These are phyloP conservation scores for Dioscorea cayenensis DNA, from an alignment of 116 monocot genomes.

Conservation along the genomic window DNA sequence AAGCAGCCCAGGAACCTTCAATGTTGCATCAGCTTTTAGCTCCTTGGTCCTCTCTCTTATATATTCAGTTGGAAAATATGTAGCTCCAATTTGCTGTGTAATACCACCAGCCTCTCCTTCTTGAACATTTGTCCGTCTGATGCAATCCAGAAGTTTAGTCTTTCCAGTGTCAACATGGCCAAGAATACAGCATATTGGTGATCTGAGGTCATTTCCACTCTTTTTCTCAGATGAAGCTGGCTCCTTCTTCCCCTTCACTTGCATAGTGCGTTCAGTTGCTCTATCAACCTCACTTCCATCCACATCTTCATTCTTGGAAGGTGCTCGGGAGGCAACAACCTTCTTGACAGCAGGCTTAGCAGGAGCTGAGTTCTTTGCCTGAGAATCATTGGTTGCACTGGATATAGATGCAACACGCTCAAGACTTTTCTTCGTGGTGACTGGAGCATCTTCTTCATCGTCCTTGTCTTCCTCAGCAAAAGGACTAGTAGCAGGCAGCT, in stretches of 20 bases:
- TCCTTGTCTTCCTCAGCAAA: slow-evolving; percentile 85
- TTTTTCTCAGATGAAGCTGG: slow-evolving; percentile 29
- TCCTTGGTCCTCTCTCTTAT: slow-evolving; percentile 96
- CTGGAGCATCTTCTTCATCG: slow-evolving; percentile 13
- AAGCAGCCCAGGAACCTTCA: slow-evolving; percentile 89
- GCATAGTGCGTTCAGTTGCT: slow-evolving; percentile 6
- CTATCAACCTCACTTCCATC: slow-evolving; percentile 16
- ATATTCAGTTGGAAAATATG: slow-evolving; percentile 95
- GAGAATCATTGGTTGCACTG: slow-evolving; percentile 6
- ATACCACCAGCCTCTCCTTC: slow-evolving; percentile 98
- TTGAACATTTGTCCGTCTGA: slow-evolving; percentile 90
- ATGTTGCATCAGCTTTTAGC: slow-evolving; percentile 85
- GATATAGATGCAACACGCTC: slow-evolving; percentile 4
- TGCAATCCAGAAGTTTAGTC: slow-evolving; percentile 93
- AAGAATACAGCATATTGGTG: slow-evolving; percentile 97
- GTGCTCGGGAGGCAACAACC: slow-evolving; percentile 16
- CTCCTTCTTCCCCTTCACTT: slow-evolving; percentile 24
- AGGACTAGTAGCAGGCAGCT: slow-evolving; percentile 48
- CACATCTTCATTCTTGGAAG: slow-evolving; percentile 25
- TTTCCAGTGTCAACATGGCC: slow-evolving; percentile 98
- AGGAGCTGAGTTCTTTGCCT: slow-evolving; percentile 16
- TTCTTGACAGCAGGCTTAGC: slow-evolving; percentile 49
- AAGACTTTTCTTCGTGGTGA: slow-evolving; percentile 23
- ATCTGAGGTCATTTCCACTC: slow-evolving; percentile 51
- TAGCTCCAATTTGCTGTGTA: slow-evolving; percentile 97